Percentiles rank a stretch among this genome's conserved stretches.
Conservation (phyloP, 306 rosid species). For the Casuarina glauca region DNA sequence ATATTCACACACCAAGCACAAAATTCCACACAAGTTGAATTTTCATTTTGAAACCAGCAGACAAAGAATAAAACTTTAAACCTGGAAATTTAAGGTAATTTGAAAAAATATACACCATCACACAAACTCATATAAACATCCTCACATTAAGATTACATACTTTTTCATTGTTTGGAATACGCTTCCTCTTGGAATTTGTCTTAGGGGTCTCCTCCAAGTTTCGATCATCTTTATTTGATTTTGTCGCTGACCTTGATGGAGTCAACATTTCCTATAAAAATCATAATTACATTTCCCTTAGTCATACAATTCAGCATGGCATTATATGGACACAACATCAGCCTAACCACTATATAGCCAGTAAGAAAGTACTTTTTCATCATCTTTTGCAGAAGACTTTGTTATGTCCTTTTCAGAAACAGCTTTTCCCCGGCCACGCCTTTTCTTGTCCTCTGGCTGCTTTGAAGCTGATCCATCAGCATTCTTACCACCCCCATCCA, state of each 20-base stretch:
- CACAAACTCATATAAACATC: background rate
- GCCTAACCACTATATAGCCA: background rate
- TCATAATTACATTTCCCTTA: constrained; percentile 16
- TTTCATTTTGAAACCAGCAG: background rate
- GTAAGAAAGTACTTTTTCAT: constrained; percentile 45
- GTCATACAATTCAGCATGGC: background rate
- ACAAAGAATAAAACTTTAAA: too few relatives aligned
- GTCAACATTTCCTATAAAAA: constrained; percentile 45
- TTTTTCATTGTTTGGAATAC: constrained; percentile 57
- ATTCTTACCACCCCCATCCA: constrained; percentile 43
- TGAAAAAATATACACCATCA: too few relatives aligned
- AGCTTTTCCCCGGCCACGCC: constrained; percentile 42
- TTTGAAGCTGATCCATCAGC: constrained; percentile 50
- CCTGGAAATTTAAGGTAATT: too few relatives aligned
- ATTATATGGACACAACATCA: background rate
- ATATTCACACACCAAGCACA: background rate
- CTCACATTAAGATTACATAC: constrained; percentile 27
- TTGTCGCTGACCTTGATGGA: constrained; percentile 45
- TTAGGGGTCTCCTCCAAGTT: constrained; percentile 51
- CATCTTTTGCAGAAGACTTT: constrained; percentile 52
- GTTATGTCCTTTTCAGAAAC: constrained; percentile 34
- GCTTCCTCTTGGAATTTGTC: constrained; percentile 72
- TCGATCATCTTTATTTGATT: constrained; percentile 48
- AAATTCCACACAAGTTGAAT: background rate
- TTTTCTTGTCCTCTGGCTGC: constrained; percentile 54